Evolutionary conservation across 2,329 filamentous ascomycete genomes (phyloP).

Genomic region (Aspergillus tubingensis): DNA sequence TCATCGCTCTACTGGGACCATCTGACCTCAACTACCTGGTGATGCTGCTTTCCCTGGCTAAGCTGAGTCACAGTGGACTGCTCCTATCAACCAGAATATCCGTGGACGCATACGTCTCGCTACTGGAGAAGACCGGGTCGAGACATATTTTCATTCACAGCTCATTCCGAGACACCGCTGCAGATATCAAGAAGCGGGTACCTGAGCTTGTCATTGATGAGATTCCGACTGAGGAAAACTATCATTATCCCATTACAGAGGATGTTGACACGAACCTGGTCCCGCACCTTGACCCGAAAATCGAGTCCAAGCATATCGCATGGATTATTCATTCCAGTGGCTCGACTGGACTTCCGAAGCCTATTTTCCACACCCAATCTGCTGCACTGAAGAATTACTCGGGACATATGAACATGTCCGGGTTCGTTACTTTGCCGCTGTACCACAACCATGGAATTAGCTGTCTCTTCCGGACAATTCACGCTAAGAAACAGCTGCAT

Average conservation of each 20-base stretch:
- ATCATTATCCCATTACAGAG: slow-evolving; percentile 21
- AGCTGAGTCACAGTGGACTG: slow-evolving; percentile 58
- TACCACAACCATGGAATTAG: slow-evolving; percentile 63
- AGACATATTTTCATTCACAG: slow-evolving; percentile 35
- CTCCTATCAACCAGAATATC: slow-evolving; percentile 58
- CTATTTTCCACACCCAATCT: slow-evolving; percentile 60
- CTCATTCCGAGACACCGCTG: slow-evolving; percentile 26
- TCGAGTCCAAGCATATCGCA: slow-evolving; percentile 37
- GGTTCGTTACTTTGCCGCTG: slow-evolving; percentile 59
- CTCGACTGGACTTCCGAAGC: slow-evolving; percentile 64
- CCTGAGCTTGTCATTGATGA: slow-evolving; percentile 30
- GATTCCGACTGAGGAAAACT: slow-evolving; percentile 25
- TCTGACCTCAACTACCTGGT: slow-evolving; percentile 59
- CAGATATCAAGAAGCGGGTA: slow-evolving; percentile 24
- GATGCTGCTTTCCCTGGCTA: slow-evolving; percentile 55
- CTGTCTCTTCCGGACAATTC: slow-evolving; percentile 56
- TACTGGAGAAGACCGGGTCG: slow-evolving; percentile 49
- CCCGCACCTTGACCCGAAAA: slow-evolving; percentile 26
- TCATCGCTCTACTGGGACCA: slow-evolving; percentile 54
- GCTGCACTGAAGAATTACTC: slow-evolving; percentile 53
- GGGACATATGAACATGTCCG: slow-evolving; percentile 49
- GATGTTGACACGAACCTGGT: slow-evolving; percentile 25
- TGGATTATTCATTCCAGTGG: slow-evolving; percentile 57
- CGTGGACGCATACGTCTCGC: slow-evolving; percentile 51
- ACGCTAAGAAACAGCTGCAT: slow-evolving; percentile 53